Percentiles rank a stretch among this genome's conserved stretches.
These are phyloP conservation scores for Aureobasidium vineae DNA, from an alignment of 2,329 filamentous ascomycete species.

Conservation along the genomic window DNA sequence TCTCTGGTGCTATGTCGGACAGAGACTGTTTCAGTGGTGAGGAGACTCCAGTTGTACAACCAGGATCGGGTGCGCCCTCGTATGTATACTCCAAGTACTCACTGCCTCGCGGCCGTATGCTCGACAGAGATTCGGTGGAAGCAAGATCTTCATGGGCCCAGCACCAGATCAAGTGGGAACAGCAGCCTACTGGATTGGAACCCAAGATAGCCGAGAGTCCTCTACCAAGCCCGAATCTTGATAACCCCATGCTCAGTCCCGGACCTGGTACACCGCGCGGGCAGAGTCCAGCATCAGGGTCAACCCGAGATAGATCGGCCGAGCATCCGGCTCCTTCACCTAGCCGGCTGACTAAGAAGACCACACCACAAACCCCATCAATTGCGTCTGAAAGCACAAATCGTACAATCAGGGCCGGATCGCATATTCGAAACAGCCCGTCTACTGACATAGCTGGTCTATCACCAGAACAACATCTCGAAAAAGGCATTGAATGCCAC, in stretches of 20 bases:
- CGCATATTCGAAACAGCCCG: slow-evolving; percentile 41
- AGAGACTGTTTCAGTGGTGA: slow-evolving; percentile 27
- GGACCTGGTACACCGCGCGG: background rate
- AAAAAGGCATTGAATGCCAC: slow-evolving; percentile 86
- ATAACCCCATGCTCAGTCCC: slow-evolving; percentile 14
- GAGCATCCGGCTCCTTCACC: slow-evolving; percentile 31
- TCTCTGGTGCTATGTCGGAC: slow-evolving; percentile 16
- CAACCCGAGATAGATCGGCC: slow-evolving; percentile 36
- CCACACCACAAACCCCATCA: slow-evolving; percentile 36
- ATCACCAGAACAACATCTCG: slow-evolving; percentile 82
- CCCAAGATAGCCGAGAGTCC: slow-evolving; percentile 14
- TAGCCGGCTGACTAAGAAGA: slow-evolving; percentile 18
- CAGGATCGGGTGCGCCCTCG: slow-evolving; percentile 57
- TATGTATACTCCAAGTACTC: slow-evolving; percentile 86
- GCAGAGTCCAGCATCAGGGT: slow-evolving; percentile 27
- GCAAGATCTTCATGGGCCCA: slow-evolving; percentile 52
- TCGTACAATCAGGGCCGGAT: slow-evolving; percentile 44
- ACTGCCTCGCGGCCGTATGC: slow-evolving; percentile 75
- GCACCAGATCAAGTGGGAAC: slow-evolving; percentile 62
- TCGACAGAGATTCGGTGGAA: slow-evolving; percentile 66
- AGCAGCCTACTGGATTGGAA: slow-evolving; percentile 26
- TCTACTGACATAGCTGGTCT: slow-evolving; percentile 56
- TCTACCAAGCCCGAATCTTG: slow-evolving; percentile 9
- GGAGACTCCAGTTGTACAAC: slow-evolving; percentile 41
- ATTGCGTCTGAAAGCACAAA: slow-evolving; percentile 42